phyloP scores from a whole-genome alignment of 805 yeast species.

The Candida ficus region DNA sequence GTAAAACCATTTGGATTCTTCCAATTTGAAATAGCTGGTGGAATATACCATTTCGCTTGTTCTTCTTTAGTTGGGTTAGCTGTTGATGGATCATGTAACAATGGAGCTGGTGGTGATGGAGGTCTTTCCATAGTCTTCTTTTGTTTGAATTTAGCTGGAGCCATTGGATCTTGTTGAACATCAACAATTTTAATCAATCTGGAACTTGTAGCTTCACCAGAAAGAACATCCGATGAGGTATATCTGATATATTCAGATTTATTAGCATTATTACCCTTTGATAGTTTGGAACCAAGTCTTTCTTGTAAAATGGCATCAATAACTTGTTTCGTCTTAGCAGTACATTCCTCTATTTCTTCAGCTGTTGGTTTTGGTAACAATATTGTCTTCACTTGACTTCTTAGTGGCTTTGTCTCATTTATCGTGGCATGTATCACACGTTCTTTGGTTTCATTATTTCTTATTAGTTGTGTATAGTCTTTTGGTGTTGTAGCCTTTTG shows the following conservation, averaged over 20 bases:
- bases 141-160: slow-evolving; percentile 69
- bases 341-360: slow-evolving; percentile 40
- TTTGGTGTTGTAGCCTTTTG: slow-evolving; percentile 1
- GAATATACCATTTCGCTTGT: slow-evolving; percentile 78
- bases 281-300: slow-evolving; percentile 12
- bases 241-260: slow-evolving; percentile 42
- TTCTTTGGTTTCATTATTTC: slow-evolving; percentile 16
- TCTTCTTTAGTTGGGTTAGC: slow-evolving; percentile 60
- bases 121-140: slow-evolving; percentile 68
- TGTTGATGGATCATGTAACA: slow-evolving; percentile 43
- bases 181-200: slow-evolving; percentile 63
- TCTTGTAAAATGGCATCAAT: slow-evolving; percentile 46
- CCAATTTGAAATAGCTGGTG: slow-evolving; percentile 92
- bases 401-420: slow-evolving; percentile 56
- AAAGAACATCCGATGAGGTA: slow-evolving; percentile 35
- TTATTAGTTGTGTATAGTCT: slow-evolving; percentile 20
- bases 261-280: slow-evolving; percentile 21
- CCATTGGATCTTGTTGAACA: slow-evolving; percentile 73
- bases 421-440: slow-evolving; percentile 38
- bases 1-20: slow-evolving; percentile 90
- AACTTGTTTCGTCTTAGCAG: slow-evolving; percentile 52
- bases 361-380: slow-evolving; percentile 41
- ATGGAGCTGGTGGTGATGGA: slow-evolving; percentile 68
- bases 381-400: slow-evolving; percentile 38
- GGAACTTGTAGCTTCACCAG: slow-evolving; percentile 27